phyloP scores from a whole-genome alignment of 495 filamentous ascomycete species.

The Clavariopsis aquatica region DNA sequence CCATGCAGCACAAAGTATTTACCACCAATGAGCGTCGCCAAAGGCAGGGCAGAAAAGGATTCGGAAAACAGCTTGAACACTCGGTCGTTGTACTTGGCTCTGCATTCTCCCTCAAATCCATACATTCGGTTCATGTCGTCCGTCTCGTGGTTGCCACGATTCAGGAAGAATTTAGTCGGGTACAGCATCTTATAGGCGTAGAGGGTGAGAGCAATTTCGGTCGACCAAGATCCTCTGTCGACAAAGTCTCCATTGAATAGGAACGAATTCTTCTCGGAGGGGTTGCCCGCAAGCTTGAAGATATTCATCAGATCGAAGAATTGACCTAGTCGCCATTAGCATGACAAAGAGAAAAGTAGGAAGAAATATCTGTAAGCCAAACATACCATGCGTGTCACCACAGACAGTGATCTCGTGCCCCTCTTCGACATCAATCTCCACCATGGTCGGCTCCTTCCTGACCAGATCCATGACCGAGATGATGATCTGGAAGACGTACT shows the following conservation, averaged over 20 bases:
- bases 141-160: conserved; percentile 98
- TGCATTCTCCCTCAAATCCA: conserved; percentile 97
- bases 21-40: conserved; percentile 87
- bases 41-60: conserved; percentile 90
- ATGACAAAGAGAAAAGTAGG: conserved; percentile 5
- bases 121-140: conserved; percentile 99
- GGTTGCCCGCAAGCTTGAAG: conserved; percentile 86
- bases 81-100: conserved; percentile 94
- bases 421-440: conserved; percentile 79
- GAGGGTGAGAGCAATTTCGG: conserved; percentile 88
- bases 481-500: conserved; percentile 97
- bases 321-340: conserved; percentile 63
- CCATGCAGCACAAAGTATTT: conserved; percentile 95
- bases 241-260: conserved; percentile 99
- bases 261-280: conserved; percentile 81
- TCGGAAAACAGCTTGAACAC: conserved; percentile 98
- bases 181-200: conserved; percentile 97
- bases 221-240: conserved; percentile 95
- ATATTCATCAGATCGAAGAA: conserved; percentile 96
- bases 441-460: conserved; percentile 93
- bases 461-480: conserved; percentile 86
- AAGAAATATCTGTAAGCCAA: not conserved
- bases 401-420: conserved; percentile 87
- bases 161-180: conserved; percentile 87
- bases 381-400: conserved; percentile 90